Percentiles rank a stretch among this genome's conserved stretches.
These are phyloP conservation scores for Septoria petroselini DNA, from an alignment of 2,329 filamentous ascomycete species.

Conservation along the genomic window DNA sequence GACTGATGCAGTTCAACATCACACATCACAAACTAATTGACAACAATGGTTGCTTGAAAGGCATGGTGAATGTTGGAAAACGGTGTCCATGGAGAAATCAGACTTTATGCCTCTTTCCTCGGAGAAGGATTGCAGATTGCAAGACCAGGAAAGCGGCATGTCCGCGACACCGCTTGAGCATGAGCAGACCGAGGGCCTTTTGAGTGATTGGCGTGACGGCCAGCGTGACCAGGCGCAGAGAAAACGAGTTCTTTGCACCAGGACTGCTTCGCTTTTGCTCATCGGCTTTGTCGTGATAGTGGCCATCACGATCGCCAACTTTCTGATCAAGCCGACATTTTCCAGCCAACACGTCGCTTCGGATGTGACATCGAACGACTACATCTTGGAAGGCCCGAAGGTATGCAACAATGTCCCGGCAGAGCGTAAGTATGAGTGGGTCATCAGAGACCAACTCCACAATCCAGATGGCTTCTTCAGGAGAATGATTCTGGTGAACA, in stretches of 20 bases:
- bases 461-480: slow-evolving; percentile 6
- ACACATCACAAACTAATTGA: too few species aligned
- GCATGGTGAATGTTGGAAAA: too few species aligned
- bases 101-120: too few species aligned
- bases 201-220: slow-evolving; percentile 1
- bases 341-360: not conserved
- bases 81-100: too few species aligned
- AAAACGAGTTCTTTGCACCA: not conserved
- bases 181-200: slow-evolving; percentile 4
- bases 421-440: slow-evolving; percentile 1
- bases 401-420: not conserved
- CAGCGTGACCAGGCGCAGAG: not conserved
- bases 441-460: slow-evolving; percentile 3
- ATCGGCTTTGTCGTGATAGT: not conserved
- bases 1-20: too few species aligned
- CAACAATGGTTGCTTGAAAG: too few species aligned
- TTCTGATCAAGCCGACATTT: not conserved
- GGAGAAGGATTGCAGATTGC: too few species aligned
- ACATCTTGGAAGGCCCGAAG: not conserved
- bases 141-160: not conserved
- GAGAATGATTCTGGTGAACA: slow-evolving; percentile 33
- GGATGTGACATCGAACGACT: slow-evolving; percentile 5
- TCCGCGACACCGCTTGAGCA: not conserved
- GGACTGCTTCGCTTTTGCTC: not conserved
- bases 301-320: not conserved